phyloP scores from a whole-genome alignment of 192 early-diverging fungal species.

The Linderina pennispora region DNA sequence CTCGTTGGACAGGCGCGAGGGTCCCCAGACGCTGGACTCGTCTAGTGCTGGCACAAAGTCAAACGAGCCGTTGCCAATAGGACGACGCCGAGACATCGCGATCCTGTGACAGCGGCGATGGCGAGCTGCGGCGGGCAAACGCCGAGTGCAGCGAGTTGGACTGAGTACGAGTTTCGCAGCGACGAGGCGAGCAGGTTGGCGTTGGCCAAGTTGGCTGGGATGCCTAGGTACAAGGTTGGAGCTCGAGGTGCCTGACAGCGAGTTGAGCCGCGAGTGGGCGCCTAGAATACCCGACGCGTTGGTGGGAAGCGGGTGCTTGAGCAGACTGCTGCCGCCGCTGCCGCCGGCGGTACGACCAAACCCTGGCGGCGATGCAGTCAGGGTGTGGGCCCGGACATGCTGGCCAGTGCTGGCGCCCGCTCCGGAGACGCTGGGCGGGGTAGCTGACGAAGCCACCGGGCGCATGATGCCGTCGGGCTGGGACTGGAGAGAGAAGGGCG shows the following conservation, averaged over 20 bases:
- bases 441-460: slow-evolving; percentile 1
- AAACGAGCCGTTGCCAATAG: neutral
- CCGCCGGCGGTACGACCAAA: slow-evolving; percentile 8
- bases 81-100: no score
- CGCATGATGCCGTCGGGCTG: neutral
- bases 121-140: slow-evolving; percentile 34
- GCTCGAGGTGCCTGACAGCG: slow-evolving; percentile 29
- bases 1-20: slow-evolving; percentile 38
- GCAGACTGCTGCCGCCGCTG: neutral
- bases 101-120: slow-evolving; percentile 7
- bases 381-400: slow-evolving; percentile 22
- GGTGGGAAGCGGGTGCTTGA: slow-evolving; percentile 10
- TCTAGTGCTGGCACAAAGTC: slow-evolving; percentile 17
- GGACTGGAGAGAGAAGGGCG: slow-evolving; percentile 12
- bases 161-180: slow-evolving; percentile 47
- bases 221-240: no score
- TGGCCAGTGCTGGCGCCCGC: slow-evolving; percentile 22
- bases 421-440: slow-evolving; percentile 5
- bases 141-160: slow-evolving; percentile 38
- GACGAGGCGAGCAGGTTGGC: slow-evolving; percentile 17
- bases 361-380: slow-evolving; percentile 19
- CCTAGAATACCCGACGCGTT: slow-evolving; percentile 36
- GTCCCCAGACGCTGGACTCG: slow-evolving; percentile 44
- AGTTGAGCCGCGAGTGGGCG: slow-evolving; percentile 30
- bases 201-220: no score